phyloP scores from a whole-genome alignment of 2,329 filamentous ascomycete genomes.

The Fusarium sp. region DNA sequence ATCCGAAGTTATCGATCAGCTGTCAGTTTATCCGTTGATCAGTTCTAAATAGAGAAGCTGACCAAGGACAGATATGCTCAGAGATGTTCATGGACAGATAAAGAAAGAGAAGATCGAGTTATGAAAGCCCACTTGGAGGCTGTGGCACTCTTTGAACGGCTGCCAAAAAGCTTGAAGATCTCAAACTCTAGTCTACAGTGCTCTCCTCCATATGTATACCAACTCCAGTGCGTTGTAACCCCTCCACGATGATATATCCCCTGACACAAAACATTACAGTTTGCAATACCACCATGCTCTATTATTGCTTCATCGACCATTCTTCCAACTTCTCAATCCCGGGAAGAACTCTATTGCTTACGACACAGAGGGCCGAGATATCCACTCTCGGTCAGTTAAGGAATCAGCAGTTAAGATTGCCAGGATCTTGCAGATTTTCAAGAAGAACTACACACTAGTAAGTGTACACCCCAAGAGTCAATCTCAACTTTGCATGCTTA shows the following conservation, averaged over 20 bases:
- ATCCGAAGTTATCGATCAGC: conserved; percentile 11
- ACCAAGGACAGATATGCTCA: conserved; percentile 2
- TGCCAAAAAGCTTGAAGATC: conserved; percentile 18
- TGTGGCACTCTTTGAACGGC: conserved; percentile 3
- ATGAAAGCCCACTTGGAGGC: conserved; percentile 19
- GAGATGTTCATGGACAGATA: conserved; percentile 9
- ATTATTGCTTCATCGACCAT: conserved; percentile 6
- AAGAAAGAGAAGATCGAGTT: conserved; percentile 14
- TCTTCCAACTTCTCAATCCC: conserved; percentile 19
- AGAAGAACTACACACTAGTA: conserved; percentile 33
- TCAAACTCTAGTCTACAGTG: conserved; percentile 12
- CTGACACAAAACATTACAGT: not conserved
- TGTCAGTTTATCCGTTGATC: not conserved
- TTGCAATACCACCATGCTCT: conserved; percentile 14
- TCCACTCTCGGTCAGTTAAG: conserved; percentile 32
- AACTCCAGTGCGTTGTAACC: conserved; percentile 3
- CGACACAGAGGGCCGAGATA: conserved; percentile 32
- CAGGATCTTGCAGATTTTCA: conserved; percentile 34
- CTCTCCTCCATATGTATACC: conserved; percentile 21
- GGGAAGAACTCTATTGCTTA: conserved; percentile 21
- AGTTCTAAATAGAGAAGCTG: not conserved
- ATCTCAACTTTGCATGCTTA: not conserved
- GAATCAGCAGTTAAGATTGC: conserved; percentile 28
- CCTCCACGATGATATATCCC: too few relatives aligned
- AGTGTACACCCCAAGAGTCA: too few relatives aligned